Evolutionary conservation across 2,329 filamentous ascomycete genomes (phyloP), one percentile per base, ranked within the genome.

Genomic region (Berkeleyomyces rouxiae): DNA sequence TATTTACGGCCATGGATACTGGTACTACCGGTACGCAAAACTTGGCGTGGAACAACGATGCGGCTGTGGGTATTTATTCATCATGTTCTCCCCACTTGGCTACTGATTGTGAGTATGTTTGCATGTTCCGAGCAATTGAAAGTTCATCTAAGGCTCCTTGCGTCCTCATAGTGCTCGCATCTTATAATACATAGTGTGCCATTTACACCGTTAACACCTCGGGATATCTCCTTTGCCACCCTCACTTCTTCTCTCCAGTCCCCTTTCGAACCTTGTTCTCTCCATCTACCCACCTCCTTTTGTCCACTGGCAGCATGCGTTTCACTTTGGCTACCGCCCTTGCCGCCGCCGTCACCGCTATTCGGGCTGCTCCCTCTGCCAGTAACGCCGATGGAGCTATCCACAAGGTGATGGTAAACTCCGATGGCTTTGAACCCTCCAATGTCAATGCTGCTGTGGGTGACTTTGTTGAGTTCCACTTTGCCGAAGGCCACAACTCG

Each of bases 401-500:
- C 3, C 33, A 33, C 13, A 40, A 43, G 9, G 57, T 42, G 16
- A 59, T 43, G 39, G 0, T 44, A 10, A 0, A 7, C 33, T 7
- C 7, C 2, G 43, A 11, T 4, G 57, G 68, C 58, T 83, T 82
- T 70, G 73, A 75, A 58, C 81, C 81, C 1, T 72, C 77, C 65
- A 76, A 74, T 66, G 71, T 81, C 47, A 74, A 74, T 2, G 80
- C 79, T 16, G 69, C 72, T 9, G 63, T 75, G 6, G 80, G 79
- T 64, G 78, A 80, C 65, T 66, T 78, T 3, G 69, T 83, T 63
- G 78, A 82, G 71, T 83, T 77, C 73, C 76, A 79, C 68, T 82
- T 78, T 73, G 76, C 75, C 66, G 75, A 79, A 9, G 69, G 67
- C 63, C 78, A 77, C 71, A 79, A 81, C 74, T 75, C 75, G 11